Evolutionary conservation across 495 filamentous ascomycete genomes (phyloP), one percentile per base, ranked within the genome.

Genomic region (Pyrenula massariospora): DNA sequence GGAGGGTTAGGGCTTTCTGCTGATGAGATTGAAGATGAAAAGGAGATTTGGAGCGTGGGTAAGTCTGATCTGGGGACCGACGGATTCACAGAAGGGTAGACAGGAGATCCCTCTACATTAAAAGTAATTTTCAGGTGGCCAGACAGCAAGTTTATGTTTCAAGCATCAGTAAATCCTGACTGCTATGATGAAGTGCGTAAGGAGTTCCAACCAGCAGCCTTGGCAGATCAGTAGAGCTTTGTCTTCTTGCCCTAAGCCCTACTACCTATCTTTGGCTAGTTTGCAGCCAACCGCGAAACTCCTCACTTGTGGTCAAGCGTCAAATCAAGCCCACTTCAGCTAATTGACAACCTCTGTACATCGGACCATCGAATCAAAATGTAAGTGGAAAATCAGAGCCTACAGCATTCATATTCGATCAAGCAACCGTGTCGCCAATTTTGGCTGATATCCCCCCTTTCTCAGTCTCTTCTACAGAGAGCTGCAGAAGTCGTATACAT

Each of bases 41-140:
- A 82, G 75, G 93, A 98, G 77, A 77, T 98, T 61, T 93, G 89
- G 93, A 90, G 88, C 62, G 86, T 98, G 53, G 93, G 94, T 3
- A 91, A 84, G 74, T 85, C 94, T 25, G 92, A 96, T 68, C 70
- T 92, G 49, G 91, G 86, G 47, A 79, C 81, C 51, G 79, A 76
- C 24, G 68, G 77, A 31, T 88, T 89, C 71, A 42, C 31, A 42
- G 31, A 42, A 15, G 31, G 15, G 15, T 42, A 42, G 31, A 15
- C 8, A 42, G 15, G 5, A 42, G 31, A n/a, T n/a, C n/a, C n/a
- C n/a, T n/a, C n/a, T n/a, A n/a, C n/a, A n/a, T n/a, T n/a, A n/a
- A n/a, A n/a, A n/a, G n/a, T n/a, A n/a, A n/a, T n/a, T n/a, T n/a
- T n/a, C n/a, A n/a, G n/a, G n/a, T n/a, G n/a, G n/a, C n/a, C n/a